Evolutionary conservation across 768 basidiomycete genomes (phyloP), one percentile per base, ranked within the genome.

Genomic region (Boletus sensibilis): DNA sequence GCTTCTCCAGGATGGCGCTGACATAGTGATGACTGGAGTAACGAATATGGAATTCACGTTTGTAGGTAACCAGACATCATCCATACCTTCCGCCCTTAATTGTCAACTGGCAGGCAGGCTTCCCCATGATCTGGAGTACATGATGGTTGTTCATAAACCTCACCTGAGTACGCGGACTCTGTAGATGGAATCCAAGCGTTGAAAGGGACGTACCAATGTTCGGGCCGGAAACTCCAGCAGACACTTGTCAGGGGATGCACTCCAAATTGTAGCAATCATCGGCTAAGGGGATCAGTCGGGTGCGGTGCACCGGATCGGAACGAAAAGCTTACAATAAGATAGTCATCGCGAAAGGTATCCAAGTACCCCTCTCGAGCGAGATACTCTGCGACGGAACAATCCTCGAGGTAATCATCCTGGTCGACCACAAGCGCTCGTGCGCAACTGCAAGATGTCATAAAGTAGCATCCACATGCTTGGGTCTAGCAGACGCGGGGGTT

Each of bases 231-330:
- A 88, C 59, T 88, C 85, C 48, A 85, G 70, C 3, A 82, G 78
- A 59, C 86, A 88, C 63, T 81, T 80, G 58, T 85, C 83, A 10
- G 89, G 84, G 1, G 87, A 85, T 0, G 87, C 90, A 43, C 83
- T 88, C 89, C 89, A 92, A 39, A 92, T 84, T 3, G 87, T 85
- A 1, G 87, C 88, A 9, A 86, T 88, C 87, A 92, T 87, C 0
- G 88, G 88, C 88, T 88, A 64, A 18, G 50, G 38, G 44, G 41
- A 44, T 27, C 18, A 16, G 18, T 39, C 34, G 21, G 33, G 14
- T 3, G 45, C 31, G 33, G 38, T 34, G 7, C 33, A 29, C 20
- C 37, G 50, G 27, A 21, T 54, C 37, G 23, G 47, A 31, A 31
- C 46, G 50, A 40, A 46, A 18, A 51, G 66, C 83, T 68, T 62